These are phyloP conservation scores for Onygena corvina DNA, from an alignment of 2,329 filamentous ascomycete species.

Conservation along the genomic window DNA sequence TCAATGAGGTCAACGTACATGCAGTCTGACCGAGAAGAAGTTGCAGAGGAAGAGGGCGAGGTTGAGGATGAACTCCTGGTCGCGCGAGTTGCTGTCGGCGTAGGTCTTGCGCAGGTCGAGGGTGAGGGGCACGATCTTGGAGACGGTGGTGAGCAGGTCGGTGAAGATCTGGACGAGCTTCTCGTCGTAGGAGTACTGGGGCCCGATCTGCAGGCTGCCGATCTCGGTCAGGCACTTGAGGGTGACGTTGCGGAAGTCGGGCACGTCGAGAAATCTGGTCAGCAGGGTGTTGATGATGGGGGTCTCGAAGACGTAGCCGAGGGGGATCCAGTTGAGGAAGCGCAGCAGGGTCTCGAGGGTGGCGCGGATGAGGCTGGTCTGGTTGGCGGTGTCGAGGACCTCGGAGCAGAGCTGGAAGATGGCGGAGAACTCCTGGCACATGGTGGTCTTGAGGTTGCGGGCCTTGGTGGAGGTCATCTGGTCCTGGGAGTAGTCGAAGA, in stretches of 20 bases:
- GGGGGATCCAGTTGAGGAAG: conserved; percentile 97
- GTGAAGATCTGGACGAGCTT: conserved; percentile 98
- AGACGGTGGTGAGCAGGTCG: conserved; percentile 82
- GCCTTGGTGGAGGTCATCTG: conserved; percentile 99
- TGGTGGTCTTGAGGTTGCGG: conserved; percentile 90
- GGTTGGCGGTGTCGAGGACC: conserved; percentile 78
- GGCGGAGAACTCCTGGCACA: conserved; percentile 96
- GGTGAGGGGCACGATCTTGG: conserved; percentile 80
- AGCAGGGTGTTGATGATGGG: conserved; percentile 88
- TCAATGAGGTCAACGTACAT: conserved; percentile 40
- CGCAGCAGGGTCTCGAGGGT: conserved; percentile 89
- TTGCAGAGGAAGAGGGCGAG: conserved; percentile 91
- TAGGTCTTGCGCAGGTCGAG: conserved; percentile 88
- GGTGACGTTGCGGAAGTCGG: conserved; percentile 93
- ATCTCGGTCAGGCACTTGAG: conserved; percentile 96
- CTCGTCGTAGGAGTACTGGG: conserved; percentile 72
- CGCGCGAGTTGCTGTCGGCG: conserved; percentile 74
- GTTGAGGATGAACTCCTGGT: conserved; percentile 97
- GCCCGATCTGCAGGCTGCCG: conserved; percentile 74
- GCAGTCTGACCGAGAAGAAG: conserved; percentile 88
- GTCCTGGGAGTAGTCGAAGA: conserved; percentile 97
- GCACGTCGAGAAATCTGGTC: conserved; percentile 80
- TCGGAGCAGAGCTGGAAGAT: conserved; percentile 98
- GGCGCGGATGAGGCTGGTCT: conserved; percentile 83
- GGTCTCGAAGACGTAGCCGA: conserved; percentile 98